phyloP scores from a whole-genome alignment of 177 flowering plant species.

The Vitis hybrid region DNA sequence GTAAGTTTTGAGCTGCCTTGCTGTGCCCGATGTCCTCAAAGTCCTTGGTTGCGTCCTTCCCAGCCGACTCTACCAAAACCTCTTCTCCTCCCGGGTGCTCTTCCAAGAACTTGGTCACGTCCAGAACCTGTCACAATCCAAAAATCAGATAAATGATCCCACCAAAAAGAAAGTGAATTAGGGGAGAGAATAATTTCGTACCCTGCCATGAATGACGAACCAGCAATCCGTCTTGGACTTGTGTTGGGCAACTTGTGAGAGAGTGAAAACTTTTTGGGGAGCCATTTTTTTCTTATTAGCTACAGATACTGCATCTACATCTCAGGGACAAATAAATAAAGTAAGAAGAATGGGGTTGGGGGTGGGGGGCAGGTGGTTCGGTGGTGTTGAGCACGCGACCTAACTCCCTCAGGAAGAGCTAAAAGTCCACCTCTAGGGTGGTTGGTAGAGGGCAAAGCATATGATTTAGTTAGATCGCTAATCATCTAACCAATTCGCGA shows the following conservation, averaged over 20 bases:
- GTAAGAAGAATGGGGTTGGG: no score
- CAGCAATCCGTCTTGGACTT: conserved; percentile 55
- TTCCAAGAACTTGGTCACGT: conserved; percentile 49
- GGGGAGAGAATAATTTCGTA: conserved; percentile 7
- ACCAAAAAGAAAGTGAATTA: not conserved
- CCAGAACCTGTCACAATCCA: conserved; percentile 34
- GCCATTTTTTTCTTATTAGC: conserved; percentile 15
- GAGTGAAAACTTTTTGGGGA: conserved; percentile 30
- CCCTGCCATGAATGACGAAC: conserved; percentile 48
- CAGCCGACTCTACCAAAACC: conserved; percentile 44
- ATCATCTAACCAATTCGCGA: no score
- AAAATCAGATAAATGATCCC: not conserved
- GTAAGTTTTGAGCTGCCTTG: conserved; percentile 40
- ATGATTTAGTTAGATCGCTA: no score
- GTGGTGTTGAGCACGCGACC: no score
- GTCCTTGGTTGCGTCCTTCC: conserved; percentile 47
- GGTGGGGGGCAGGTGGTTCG: no score
- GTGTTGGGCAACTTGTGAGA: conserved; percentile 48
- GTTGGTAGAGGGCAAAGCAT: no score
- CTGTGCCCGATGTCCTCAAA: conserved; percentile 47
- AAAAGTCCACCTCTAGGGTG: no score
- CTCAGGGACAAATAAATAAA: no score
- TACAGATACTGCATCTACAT: no score
- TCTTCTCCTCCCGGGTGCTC: conserved; percentile 57
- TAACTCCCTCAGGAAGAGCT: no score